These are phyloP conservation scores for Candida chilensis DNA, from an alignment of 805 yeast species.

Conservation along the genomic window DNA sequence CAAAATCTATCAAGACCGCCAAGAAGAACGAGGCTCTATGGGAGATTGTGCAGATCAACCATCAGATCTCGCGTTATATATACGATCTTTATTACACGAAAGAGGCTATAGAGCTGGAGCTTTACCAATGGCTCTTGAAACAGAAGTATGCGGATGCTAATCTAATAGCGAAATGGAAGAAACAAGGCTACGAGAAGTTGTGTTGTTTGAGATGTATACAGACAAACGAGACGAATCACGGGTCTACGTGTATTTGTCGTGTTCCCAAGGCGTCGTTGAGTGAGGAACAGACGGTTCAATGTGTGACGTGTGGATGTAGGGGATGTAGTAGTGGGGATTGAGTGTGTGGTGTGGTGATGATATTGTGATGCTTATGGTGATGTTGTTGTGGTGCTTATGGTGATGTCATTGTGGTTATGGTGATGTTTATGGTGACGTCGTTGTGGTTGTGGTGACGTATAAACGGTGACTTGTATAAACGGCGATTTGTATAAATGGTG, in stretches of 20 bases:
- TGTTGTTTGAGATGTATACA: conserved; percentile 80
- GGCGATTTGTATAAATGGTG: too few species aligned
- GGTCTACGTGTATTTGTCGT: conserved; percentile 73
- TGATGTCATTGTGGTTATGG: too few species aligned
- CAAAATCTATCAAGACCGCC: conserved; percentile 20
- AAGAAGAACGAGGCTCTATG: conserved; percentile 54
- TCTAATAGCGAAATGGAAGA: conserved; percentile 77
- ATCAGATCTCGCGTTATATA: conserved; percentile 68
- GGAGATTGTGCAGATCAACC: conserved; percentile 64
- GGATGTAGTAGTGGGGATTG: conserved; percentile 78
- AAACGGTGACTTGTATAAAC: too few species aligned
- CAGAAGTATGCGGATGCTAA: conserved; percentile 60
- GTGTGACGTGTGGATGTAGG: conserved; percentile 76
- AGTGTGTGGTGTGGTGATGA: too few species aligned
- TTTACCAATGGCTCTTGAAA: conserved; percentile 67
- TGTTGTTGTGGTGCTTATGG: too few species aligned
- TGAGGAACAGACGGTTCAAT: conserved; percentile 27
- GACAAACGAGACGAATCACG: conserved; percentile 50
- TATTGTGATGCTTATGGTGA: too few species aligned
- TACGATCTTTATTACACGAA: conserved; percentile 67
- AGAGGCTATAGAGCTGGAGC: conserved; percentile 52
- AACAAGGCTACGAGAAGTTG: conserved; percentile 76
- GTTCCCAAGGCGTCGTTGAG: conserved; percentile 59
- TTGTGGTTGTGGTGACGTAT: too few species aligned
- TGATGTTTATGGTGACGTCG: too few species aligned